These are phyloP conservation scores for Debaryomycetaceae sp. DNA, from an alignment of 1,139 yeast genomes.

Conservation along the genomic window DNA sequence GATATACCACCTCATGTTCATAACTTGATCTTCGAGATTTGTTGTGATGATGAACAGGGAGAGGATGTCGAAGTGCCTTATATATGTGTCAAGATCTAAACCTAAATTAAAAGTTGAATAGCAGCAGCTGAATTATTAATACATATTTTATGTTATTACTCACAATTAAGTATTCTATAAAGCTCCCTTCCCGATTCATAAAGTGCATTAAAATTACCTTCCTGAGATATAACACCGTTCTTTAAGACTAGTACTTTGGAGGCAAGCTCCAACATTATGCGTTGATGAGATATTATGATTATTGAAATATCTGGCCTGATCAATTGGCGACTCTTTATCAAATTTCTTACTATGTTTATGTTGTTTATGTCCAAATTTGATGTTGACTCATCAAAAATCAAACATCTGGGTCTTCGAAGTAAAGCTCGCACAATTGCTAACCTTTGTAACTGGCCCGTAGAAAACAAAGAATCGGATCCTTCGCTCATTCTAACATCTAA, in stretches of 20 bases:
- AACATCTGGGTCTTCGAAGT: slow-evolving; percentile 55
- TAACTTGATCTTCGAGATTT: slow-evolving; percentile 80
- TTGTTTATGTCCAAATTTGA: slow-evolving; percentile 69
- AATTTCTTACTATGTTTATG: slow-evolving; percentile 33
- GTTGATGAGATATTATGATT: slow-evolving; percentile 58
- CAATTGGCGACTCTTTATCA: slow-evolving; percentile 37
- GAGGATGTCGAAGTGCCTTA: slow-evolving; percentile 97
- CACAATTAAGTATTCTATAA: slow-evolving; percentile 8
- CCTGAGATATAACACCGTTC: slow-evolving; percentile 42
- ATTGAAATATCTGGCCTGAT: slow-evolving; percentile 32
- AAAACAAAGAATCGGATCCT: slow-evolving; percentile 43
- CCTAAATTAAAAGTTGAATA: neutral
- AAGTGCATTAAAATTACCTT: slow-evolving; percentile 16
- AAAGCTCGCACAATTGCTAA: slow-evolving; percentile 74
- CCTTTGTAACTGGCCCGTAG: slow-evolving; percentile 83
- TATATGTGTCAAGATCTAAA: slow-evolving; percentile 51
- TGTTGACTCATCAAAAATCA: slow-evolving; percentile 78
- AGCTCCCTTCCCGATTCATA: slow-evolving; percentile 15
- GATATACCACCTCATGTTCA: slow-evolving; percentile 73
- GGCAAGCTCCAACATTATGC: slow-evolving; percentile 51
- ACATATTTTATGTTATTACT: neutral
- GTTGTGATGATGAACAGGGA: slow-evolving; percentile 88
- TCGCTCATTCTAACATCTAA: slow-evolving; percentile 58
- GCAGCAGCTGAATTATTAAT: neutral
- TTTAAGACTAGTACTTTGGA: slow-evolving; percentile 40